phyloP scores from a whole-genome alignment of 164 flowering plant genomes.

The Kalanchoe fedtschenkoi region DNA sequence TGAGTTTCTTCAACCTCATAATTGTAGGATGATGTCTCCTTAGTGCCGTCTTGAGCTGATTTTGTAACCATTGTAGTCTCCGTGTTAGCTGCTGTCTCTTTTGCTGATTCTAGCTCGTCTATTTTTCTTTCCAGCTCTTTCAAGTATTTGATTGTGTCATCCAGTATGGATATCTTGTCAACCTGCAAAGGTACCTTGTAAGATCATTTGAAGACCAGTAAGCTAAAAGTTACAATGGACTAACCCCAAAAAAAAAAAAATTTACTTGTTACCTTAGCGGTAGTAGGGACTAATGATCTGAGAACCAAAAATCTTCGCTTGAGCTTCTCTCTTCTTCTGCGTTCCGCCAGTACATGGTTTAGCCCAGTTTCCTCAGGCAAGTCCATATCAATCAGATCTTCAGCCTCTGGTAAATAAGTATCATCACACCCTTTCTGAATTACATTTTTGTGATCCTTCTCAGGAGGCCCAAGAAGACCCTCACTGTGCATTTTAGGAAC shows the following conservation, averaged over 20 bases:
- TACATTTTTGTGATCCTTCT: slow-evolving; percentile 13
- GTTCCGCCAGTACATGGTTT: slow-evolving; percentile 37
- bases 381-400: slow-evolving; percentile 5
- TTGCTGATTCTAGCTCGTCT: slow-evolving; percentile 52
- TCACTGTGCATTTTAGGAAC: slow-evolving; percentile 42
- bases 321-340: slow-evolving; percentile 24
- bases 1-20: slow-evolving; percentile 20
- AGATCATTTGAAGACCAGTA: not conserved
- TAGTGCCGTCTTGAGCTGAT: slow-evolving; percentile 33
- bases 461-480: slow-evolving; percentile 18
- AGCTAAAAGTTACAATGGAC: not conserved
- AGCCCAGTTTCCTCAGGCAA: slow-evolving; percentile 15
- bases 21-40: slow-evolving; percentile 60
- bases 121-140: slow-evolving; percentile 64
- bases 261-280: slow-evolving; percentile 45
- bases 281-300: slow-evolving; percentile 53
- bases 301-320: slow-evolving; percentile 47
- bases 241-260: not conserved
- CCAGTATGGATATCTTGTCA: slow-evolving; percentile 59
- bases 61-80: slow-evolving; percentile 16
- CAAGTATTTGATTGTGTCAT: slow-evolving; percentile 61
- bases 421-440: slow-evolving; percentile 8
- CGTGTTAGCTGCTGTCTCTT: slow-evolving; percentile 16
- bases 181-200: slow-evolving; percentile 28
- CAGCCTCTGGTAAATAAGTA: slow-evolving; percentile 20